phyloP scores from a whole-genome alignment of 495 filamentous ascomycete species.

The Penicillium soppii region DNA sequence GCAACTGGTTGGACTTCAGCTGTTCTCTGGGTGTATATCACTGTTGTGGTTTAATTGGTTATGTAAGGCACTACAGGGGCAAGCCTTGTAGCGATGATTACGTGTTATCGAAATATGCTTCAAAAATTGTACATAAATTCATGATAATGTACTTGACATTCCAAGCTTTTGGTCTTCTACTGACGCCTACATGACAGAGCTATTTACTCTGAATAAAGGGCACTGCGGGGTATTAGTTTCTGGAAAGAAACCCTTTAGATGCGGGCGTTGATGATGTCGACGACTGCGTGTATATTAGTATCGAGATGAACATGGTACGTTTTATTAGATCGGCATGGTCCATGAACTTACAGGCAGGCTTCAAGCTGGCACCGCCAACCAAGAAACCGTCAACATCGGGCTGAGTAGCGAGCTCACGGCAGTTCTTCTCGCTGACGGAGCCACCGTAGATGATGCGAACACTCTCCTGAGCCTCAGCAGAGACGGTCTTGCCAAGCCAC shows the following conservation, averaged over 20 bases:
- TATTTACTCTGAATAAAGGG: conserved; percentile 1
- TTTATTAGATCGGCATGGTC: not conserved
- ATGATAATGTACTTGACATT: conserved; percentile 31
- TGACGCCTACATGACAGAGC: conserved; percentile 5
- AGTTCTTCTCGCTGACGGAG: conserved; percentile 97
- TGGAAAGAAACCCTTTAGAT: conserved; percentile 35
- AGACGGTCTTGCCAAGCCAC: conserved; percentile 78
- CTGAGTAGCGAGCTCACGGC: conserved; percentile 85
- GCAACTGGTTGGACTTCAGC: not conserved
- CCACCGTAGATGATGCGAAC: conserved; percentile 95
- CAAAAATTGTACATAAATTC: conserved; percentile 35
- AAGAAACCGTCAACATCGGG: conserved; percentile 97
- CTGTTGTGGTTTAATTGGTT: not conserved
- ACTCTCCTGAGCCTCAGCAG: conserved; percentile 65
- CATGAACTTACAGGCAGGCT: conserved; percentile 83
- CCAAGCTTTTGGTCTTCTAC: conserved; percentile 20
- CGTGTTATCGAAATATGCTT: conserved; percentile 15
- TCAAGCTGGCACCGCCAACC: conserved; percentile 96
- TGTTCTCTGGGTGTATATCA: not conserved
- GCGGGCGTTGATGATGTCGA: conserved; percentile 66
- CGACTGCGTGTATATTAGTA: conserved; percentile 42
- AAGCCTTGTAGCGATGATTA: conserved; percentile 8
- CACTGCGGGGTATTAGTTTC: conserved; percentile 21
- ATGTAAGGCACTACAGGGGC: not conserved
- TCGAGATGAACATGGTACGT: not conserved